Conservation (phyloP, 2,329 filamentous ascomycete genomes). For the Penicillium fuscoglaucum region DNA sequence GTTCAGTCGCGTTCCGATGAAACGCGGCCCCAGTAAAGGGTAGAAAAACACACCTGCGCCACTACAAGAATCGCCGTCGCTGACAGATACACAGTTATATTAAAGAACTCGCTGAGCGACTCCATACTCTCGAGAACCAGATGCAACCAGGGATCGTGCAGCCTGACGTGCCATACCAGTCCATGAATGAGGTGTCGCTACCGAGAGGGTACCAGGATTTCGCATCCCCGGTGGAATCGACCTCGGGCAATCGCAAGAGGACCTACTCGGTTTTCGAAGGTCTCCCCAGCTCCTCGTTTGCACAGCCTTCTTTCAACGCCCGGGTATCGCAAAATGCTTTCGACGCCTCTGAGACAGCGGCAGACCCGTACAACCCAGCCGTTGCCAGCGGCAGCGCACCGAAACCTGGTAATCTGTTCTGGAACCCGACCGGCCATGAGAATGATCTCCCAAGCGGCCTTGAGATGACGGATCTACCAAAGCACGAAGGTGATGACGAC, state of each 20-base stretch:
- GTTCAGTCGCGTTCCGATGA: constrained; percentile 85
- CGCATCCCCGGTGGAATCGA: constrained; percentile 50
- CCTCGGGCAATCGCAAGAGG: constrained; percentile 48
- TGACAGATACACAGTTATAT: constrained; percentile 65
- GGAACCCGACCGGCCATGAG: constrained; percentile 37
- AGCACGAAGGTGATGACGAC: constrained; percentile 36
- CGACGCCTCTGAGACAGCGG: constrained; percentile 34
- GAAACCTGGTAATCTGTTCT: constrained; percentile 42
- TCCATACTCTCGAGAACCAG: constrained; percentile 79
- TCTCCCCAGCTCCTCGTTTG: constrained; percentile 44
- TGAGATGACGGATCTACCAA: constrained; percentile 35
- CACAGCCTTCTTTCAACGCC: constrained; percentile 40
- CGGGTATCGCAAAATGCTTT: constrained; percentile 39
- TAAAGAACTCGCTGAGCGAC: constrained; percentile 82
- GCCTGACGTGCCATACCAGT: constrained; percentile 45
- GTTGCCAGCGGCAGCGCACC: constrained; percentile 39
- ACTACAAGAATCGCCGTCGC: not conserved
- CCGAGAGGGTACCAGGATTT: constrained; percentile 54
- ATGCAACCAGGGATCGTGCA: constrained; percentile 52
- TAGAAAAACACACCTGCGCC: constrained; percentile 39
- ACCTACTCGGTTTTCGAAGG: constrained; percentile 53
- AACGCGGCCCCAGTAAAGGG: constrained; percentile 86
- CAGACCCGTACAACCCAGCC: constrained; percentile 36
- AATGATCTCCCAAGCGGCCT: constrained; percentile 34
- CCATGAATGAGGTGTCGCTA: constrained; percentile 45